Evolutionary conservation across 805 yeast genomes (phyloP).

Genomic region (Yamadazyma sp.): DNA sequence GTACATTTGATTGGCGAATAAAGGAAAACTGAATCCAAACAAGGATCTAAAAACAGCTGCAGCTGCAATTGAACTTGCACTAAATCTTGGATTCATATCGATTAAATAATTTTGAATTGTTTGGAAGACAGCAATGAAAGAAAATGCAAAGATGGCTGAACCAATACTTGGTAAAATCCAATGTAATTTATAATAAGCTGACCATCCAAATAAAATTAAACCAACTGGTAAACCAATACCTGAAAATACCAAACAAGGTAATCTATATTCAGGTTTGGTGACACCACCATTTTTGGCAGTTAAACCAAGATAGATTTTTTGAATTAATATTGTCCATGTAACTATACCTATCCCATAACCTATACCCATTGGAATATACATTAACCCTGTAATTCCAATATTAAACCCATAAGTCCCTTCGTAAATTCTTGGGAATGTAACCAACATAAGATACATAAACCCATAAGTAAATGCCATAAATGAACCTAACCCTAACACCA

Average conservation of each 20-base stretch:
- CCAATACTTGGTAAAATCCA: constrained; percentile 41
- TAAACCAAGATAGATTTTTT: constrained; percentile 22
- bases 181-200: constrained; percentile 30
- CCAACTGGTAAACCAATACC: constrained; percentile 35
- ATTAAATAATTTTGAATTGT: constrained; percentile 35
- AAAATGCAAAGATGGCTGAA: constrained; percentile 34
- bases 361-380: constrained; percentile 39
- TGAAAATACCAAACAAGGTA: constrained; percentile 33
- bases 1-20: constrained; percentile 37
- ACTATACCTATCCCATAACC: constrained; percentile 32
- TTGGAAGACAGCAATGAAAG: constrained; percentile 36
- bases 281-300: constrained; percentile 27
- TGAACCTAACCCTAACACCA: constrained; percentile 38
- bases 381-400: constrained; percentile 30
- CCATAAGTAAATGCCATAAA: constrained; percentile 42
- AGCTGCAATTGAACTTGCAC: constrained; percentile 40
- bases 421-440: constrained; percentile 35
- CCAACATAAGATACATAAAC: constrained; percentile 40
- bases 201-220: constrained; percentile 41
- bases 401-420: constrained; percentile 28
- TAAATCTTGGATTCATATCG: constrained; percentile 37
- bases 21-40: constrained; percentile 38
- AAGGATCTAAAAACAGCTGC: constrained; percentile 39
- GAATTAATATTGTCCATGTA: constrained; percentile 28
- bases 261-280: constrained; percentile 35